Conservation (phyloP, 805 yeast species). For the Wickerhamomyces xylosicus region DNA sequence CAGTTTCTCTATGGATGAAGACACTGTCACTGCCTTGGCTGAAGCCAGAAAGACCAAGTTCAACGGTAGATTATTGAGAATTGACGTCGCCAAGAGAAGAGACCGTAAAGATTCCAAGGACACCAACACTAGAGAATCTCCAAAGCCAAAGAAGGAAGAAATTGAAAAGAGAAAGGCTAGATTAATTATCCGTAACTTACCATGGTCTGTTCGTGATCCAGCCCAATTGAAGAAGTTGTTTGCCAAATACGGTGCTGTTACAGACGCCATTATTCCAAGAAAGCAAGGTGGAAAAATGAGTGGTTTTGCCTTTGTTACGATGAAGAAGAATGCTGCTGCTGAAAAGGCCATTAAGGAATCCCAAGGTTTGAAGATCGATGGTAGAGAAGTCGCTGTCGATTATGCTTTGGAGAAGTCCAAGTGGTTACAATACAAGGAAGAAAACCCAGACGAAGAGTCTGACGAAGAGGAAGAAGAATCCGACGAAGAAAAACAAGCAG, state of each 20-base stretch:
- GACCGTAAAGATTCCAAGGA: conserved; percentile 41
- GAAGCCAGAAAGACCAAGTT: conserved; percentile 58
- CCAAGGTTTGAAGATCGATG: conserved; percentile 71
- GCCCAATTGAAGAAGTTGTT: conserved; percentile 61
- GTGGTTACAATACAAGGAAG: conserved; percentile 56
- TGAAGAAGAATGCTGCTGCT: conserved; percentile 74
- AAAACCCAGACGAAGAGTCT: conserved; percentile 30
- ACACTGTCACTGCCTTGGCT: conserved; percentile 64
- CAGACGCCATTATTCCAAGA: conserved; percentile 82
- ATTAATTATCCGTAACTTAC: conserved; percentile 81
- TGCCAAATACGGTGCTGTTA: conserved; percentile 72
- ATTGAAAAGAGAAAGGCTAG: conserved; percentile 79
- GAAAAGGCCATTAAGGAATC: conserved; percentile 69
- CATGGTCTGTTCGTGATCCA: conserved; percentile 88
- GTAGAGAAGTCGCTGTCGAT: conserved; percentile 89
- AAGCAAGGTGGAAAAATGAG: conserved; percentile 81
- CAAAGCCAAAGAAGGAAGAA: conserved; percentile 19
- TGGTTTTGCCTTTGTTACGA: conserved; percentile 91
- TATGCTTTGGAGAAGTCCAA: conserved; percentile 81
- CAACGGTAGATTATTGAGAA: conserved; percentile 53
- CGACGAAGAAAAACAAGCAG: conserved; percentile 23
- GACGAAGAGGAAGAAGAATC: conserved; percentile 30
- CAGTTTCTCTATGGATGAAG: conserved; percentile 77
- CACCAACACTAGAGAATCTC: neutral
- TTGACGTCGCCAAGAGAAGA: conserved; percentile 89